Conservation (phyloP, 768 basidiomycete genomes). For the Dioszegia crocea region DNA sequence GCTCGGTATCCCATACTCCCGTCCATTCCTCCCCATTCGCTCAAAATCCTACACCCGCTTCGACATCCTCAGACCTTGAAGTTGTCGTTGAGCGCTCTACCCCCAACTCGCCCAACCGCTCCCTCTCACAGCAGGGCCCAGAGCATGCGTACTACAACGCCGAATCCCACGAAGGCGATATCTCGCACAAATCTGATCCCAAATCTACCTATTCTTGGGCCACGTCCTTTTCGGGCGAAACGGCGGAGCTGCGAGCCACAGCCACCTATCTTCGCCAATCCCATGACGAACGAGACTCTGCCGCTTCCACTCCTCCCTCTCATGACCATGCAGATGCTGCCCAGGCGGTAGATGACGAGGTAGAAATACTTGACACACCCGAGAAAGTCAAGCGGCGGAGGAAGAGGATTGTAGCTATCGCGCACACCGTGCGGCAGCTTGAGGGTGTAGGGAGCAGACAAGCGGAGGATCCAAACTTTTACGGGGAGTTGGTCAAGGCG, state of each 20-base stretch:
- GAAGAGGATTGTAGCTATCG: slow-evolving; percentile 35
- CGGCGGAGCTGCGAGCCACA: slow-evolving; percentile 28
- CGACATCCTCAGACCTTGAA: slow-evolving; percentile 1
- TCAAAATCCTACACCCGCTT: background rate
- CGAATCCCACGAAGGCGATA: background rate
- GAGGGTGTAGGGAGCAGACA: slow-evolving; percentile 37
- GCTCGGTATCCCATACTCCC: slow-evolving; percentile 2
- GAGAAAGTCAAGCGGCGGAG: slow-evolving; percentile 17
- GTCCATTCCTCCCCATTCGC: background rate
- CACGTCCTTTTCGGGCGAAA: slow-evolving; percentile 38
- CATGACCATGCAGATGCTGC: background rate
- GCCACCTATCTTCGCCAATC: slow-evolving; percentile 29
- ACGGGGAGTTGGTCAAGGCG: slow-evolving; percentile 24
- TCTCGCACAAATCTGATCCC: background rate
- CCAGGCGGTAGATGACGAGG: slow-evolving; percentile 2
- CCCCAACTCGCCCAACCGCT: background rate
- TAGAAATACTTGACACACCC: slow-evolving; percentile 23
- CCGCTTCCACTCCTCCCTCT: background rate
- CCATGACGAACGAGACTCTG: background rate
- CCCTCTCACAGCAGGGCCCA: background rate
- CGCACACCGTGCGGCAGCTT: slow-evolving; percentile 38
- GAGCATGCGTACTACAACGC: too few relatives aligned
- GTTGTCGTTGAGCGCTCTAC: slow-evolving; percentile 4
- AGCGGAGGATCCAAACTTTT: slow-evolving; percentile 35
- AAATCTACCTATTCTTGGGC: slow-evolving; percentile 42